phyloP scores from a whole-genome alignment of 2,329 filamentous ascomycete genomes.

The Pleomassaria siparia region DNA sequence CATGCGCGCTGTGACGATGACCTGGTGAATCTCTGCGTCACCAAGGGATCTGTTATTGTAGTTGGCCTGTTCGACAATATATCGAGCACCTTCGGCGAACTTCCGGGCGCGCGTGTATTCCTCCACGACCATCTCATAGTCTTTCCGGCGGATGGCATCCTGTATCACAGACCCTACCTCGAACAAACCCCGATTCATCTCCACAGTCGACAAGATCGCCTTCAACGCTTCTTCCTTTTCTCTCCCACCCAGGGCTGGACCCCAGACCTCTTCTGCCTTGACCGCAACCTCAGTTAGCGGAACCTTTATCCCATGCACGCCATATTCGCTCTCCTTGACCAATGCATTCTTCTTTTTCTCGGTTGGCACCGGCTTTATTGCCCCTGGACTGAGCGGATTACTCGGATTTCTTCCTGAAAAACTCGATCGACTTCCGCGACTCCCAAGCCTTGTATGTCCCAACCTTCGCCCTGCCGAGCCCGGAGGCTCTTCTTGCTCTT shows the following conservation, averaged over 20 bases:
- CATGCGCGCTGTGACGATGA: constrained; percentile 87
- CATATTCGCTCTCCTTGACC: constrained; percentile 72
- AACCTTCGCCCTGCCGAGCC: constrained; percentile 46
- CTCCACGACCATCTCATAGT: constrained; percentile 85
- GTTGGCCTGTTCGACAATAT: constrained; percentile 60
- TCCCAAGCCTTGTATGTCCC: background rate
- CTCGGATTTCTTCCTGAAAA: constrained; percentile 52
- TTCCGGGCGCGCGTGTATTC: constrained; percentile 82
- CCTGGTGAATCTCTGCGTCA: constrained; percentile 80
- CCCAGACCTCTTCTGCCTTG: constrained; percentile 97
- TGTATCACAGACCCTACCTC: constrained; percentile 76
- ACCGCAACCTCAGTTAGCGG: constrained; percentile 87
- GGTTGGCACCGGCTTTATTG: constrained; percentile 29
- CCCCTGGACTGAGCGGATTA: constrained; percentile 32
- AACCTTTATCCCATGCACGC: constrained; percentile 66
- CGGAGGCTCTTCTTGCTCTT: constrained; percentile 36
- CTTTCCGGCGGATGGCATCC: constrained; percentile 85
- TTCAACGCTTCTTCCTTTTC: constrained; percentile 90
- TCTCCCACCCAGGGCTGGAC: constrained; percentile 84
- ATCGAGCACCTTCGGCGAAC: constrained; percentile 76
- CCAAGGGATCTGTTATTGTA: constrained; percentile 59
- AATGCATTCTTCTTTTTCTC: constrained; percentile 86
- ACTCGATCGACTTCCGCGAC: constrained; percentile 59
- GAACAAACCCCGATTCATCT: constrained; percentile 78
- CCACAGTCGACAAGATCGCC: constrained; percentile 71